Evolutionary conservation across 352 stramenopile species (phyloP).

Genomic region (Globisporangium cylindrosporum): DNA sequence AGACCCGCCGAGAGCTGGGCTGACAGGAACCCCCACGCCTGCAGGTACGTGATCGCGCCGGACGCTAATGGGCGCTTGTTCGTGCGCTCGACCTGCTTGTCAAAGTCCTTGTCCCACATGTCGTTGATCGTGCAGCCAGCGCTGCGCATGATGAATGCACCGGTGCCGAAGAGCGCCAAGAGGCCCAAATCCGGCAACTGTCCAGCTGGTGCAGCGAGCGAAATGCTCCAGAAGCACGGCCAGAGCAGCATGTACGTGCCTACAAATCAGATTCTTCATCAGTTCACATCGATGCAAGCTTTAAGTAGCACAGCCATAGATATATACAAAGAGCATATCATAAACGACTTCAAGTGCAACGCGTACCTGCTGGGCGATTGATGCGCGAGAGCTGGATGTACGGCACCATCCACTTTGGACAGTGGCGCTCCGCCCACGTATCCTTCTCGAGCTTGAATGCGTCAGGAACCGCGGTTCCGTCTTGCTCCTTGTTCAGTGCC

Average conservation of each 20-base stretch:
- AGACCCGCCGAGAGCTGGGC: constrained; percentile 91
- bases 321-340: too few species aligned
- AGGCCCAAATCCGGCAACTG: constrained; percentile 79
- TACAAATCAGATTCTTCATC: constrained; percentile 9
- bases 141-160: constrained; percentile 96
- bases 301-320: not conserved
- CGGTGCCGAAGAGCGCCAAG: constrained; percentile 81
- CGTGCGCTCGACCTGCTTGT: constrained; percentile 94
- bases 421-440: constrained; percentile 82
- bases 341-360: not conserved
- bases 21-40: constrained; percentile 94
- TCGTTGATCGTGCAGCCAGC: constrained; percentile 99
- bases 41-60: constrained; percentile 84
- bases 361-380: constrained; percentile 69
- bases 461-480: constrained; percentile 9
- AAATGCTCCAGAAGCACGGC: constrained; percentile 97
- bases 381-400: constrained; percentile 87
- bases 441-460: constrained; percentile 78
- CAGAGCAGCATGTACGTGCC: constrained; percentile 96
- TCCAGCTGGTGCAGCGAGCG: constrained; percentile 86
- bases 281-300: not conserved
- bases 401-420: constrained; percentile 72
- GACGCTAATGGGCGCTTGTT: constrained; percentile 93
- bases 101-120: constrained; percentile 98
- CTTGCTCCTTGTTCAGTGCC: constrained; percentile 4